phyloP scores from a whole-genome alignment of 2,329 filamentous ascomycete species.

The Cladophialophora exuberans region DNA sequence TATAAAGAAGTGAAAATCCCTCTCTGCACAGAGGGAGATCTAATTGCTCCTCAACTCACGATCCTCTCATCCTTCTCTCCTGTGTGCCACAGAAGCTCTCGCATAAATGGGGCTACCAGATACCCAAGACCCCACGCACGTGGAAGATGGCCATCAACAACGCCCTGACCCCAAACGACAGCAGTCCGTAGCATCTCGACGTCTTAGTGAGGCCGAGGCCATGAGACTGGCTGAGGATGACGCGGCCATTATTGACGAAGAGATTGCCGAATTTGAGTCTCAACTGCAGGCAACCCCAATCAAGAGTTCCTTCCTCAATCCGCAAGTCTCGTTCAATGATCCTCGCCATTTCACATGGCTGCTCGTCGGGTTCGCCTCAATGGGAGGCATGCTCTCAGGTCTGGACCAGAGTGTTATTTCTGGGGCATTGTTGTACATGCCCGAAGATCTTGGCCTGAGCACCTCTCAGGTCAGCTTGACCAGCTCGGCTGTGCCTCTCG shows the following conservation, averaged over 20 bases:
- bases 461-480: conserved; percentile 65
- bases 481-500: conserved; percentile 71
- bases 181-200: conserved; percentile 22
- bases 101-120: too few species aligned
- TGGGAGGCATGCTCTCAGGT: conserved; percentile 73
- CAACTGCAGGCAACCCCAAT: conserved; percentile 33
- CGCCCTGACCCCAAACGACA: background rate
- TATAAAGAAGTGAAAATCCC: background rate
- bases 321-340: conserved; percentile 60
- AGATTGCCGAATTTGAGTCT: conserved; percentile 40
- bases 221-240: conserved; percentile 31
- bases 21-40: background rate
- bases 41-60: too few species aligned
- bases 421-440: conserved; percentile 70
- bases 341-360: conserved; percentile 69
- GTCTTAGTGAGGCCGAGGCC: conserved; percentile 30
- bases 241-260: conserved; percentile 35
- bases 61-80: too few species aligned
- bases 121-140: background rate
- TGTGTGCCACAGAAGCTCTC: too few species aligned
- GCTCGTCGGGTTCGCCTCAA: conserved; percentile 71
- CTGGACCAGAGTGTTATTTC: conserved; percentile 74
- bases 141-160: background rate
- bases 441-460: conserved; percentile 59
- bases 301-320: conserved; percentile 29